A percentile compares a stretch with the other conserved stretches of the same genome.
These are phyloP conservation scores for Paratinospora sagittata DNA, from an alignment of 164 flowering plant genomes.

Conservation along the genomic window DNA sequence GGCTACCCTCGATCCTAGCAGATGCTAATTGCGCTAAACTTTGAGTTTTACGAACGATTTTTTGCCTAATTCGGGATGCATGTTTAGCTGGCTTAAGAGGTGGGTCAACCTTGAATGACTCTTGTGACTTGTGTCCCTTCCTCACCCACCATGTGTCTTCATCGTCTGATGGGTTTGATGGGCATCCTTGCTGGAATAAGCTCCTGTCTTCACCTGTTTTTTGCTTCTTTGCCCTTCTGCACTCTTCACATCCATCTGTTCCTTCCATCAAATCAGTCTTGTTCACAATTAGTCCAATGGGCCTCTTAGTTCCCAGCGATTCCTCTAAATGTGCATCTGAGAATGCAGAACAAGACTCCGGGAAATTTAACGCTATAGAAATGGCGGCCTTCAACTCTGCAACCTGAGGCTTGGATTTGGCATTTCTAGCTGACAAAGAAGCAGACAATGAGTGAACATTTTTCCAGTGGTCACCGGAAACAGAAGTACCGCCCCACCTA, in stretches of 20 bases:
- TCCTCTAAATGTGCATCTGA: constrained; percentile 42
- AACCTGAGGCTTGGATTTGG: constrained; percentile 31
- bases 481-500: constrained; percentile 27
- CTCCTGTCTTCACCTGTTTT: constrained; percentile 59
- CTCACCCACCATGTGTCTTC: constrained; percentile 89
- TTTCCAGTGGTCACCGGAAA: constrained; percentile 36
- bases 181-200: constrained; percentile 33
- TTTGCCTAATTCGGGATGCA: constrained; percentile 68
- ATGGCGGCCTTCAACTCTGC: constrained; percentile 70
- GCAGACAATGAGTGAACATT: constrained; percentile 22
- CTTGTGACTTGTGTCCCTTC: constrained; percentile 60
- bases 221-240: constrained; percentile 70
- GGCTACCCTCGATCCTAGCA: constrained; percentile 93
- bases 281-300: constrained; percentile 32
- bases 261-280: constrained; percentile 45
- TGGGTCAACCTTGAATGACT: constrained; percentile 56
- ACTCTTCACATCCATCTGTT: constrained; percentile 90
- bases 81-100: constrained; percentile 67
- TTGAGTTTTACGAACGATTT: constrained; percentile 75
- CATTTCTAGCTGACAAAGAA: constrained; percentile 21
- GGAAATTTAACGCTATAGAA: constrained; percentile 52
- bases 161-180: constrained; percentile 56
- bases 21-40: constrained; percentile 88
- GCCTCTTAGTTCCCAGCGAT: constrained; percentile 50
- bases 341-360: constrained; percentile 26